Evolutionary conservation across 2,329 filamentous ascomycete species (phyloP).

Genomic region (Aspergillus niger): DNA sequence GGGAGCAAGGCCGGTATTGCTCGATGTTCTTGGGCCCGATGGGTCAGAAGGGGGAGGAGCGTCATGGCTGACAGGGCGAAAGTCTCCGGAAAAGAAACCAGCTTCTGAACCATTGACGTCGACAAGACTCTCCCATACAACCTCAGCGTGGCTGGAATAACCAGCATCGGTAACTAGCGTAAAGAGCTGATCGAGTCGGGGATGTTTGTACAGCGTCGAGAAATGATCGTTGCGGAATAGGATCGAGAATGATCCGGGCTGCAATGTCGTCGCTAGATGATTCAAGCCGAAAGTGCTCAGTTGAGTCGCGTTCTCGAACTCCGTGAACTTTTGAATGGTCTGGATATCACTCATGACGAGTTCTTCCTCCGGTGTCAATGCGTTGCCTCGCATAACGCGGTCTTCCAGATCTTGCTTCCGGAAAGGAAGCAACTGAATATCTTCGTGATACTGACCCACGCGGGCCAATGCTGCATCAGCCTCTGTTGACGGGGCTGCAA

Average conservation of each 20-base stretch:
- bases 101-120: constrained; percentile 82
- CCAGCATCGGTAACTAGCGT: constrained; percentile 91
- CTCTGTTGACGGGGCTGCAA: constrained; percentile 67
- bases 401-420: constrained; percentile 84
- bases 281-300: constrained; percentile 79
- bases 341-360: constrained; percentile 78
- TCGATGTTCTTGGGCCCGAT: constrained; percentile 30
- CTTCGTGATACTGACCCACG: constrained; percentile 82
- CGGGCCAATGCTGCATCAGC: constrained; percentile 71
- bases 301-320: constrained; percentile 74
- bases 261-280: constrained; percentile 68
- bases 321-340: constrained; percentile 81
- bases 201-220: constrained; percentile 88
- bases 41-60: constrained; percentile 33
- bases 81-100: constrained; percentile 88
- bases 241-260: constrained; percentile 80
- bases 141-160: constrained; percentile 81
- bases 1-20: constrained; percentile 18
- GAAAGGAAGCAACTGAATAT: constrained; percentile 86
- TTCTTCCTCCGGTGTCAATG: constrained; percentile 71
- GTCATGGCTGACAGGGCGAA: constrained; percentile 73
- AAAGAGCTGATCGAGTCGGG: constrained; percentile 71
- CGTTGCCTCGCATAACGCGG: constrained; percentile 65
- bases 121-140: constrained; percentile 92
- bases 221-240: constrained; percentile 98